Base-by-base conservation (phyloP, 164 flowering plant genomes). In the Nymphaea thermarum region DNA sequence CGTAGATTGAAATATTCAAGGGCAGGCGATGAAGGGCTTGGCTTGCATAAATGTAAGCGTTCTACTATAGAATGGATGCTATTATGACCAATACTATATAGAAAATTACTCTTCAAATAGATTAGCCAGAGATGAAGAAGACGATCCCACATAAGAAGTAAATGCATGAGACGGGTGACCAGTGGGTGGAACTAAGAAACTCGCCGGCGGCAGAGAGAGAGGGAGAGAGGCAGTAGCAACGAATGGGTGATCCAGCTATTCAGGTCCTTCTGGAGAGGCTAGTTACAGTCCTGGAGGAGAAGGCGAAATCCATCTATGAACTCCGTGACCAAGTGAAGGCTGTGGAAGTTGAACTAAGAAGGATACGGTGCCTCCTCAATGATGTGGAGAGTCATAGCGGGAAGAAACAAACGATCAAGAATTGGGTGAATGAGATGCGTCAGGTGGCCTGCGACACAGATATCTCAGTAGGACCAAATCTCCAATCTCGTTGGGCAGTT, bases 321-420 rank as follows among this genome's bases (percentile, higher is more conserved):
- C 78, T 77, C 11, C 8, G 62, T 2, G 67, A 64, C 10, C 47
- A 78, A 63, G 66, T 80, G 4, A 44, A 68, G 43, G n/a, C 42
- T 6, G 3, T 82, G 6, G 53, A 67, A 11, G 42, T 2, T 2
- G 80, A 82, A 60, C 72, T 80, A 2, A 61, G 36, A 41, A 6
- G 68, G 61, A 77, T 80, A 71, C 67, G 65, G 15, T 63, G 75
- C 42, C 77, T 80, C 68, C 16, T 82, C 1, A 65, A 66, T 53
- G 81, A 79, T 36, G 77, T 74, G 2, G 78, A 75, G 16, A 36
- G 8, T 3, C 65, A 64, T 16, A 65, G 68, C 43, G 7, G 67
- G 15, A 44, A 15, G 8, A 67, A 76, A 15, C 60, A 64, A 17
- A 17, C 60, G 1, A 60, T 78, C 7, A 45, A 67, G 43, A 42